phyloP scores from a whole-genome alignment of 1,284 basidiomycete genomes.

The Trametes hirsuta region DNA sequence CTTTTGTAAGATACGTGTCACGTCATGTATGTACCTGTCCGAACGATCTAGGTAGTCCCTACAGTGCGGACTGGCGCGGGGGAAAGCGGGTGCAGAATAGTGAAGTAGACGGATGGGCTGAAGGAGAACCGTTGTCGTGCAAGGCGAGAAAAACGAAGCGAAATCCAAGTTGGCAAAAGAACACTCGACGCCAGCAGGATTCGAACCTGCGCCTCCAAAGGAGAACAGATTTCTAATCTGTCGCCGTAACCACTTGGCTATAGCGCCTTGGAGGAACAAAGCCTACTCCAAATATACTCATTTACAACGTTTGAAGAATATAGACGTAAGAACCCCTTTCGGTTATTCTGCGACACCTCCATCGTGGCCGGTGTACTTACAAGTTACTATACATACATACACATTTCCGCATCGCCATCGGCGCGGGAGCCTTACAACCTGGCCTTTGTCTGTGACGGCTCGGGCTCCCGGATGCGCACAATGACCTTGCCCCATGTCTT shows the following conservation, averaged over 20 bases:
- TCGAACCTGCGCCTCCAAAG: slow-evolving; percentile 73
- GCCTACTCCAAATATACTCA: not conserved
- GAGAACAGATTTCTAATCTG: slow-evolving; percentile 62
- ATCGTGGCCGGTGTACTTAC: not conserved
- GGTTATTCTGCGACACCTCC: no score
- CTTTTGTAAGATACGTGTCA: no score
- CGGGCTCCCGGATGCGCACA: slow-evolving; percentile 61
- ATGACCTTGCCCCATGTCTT: slow-evolving; percentile 95
- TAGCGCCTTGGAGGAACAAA: slow-evolving; percentile 36
- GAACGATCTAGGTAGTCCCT: no score
- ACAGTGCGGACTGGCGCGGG: no score
- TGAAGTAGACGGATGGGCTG: no score
- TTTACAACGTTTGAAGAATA: not conserved
- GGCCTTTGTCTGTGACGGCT: slow-evolving; percentile 25
- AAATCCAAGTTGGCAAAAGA: not conserved
- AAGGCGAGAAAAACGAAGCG: no score
- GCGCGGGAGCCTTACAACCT: slow-evolving; percentile 34
- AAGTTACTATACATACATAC: not conserved
- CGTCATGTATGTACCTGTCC: no score
- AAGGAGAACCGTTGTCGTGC: no score
- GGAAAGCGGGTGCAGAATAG: no score
- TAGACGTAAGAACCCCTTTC: not conserved
- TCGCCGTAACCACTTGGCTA: slow-evolving; percentile 65
- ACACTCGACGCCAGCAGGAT: slow-evolving; percentile 66
- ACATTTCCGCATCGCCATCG: not conserved